phyloP scores from a whole-genome alignment of 495 filamentous ascomycete genomes.

The Apodospora peruviana region DNA sequence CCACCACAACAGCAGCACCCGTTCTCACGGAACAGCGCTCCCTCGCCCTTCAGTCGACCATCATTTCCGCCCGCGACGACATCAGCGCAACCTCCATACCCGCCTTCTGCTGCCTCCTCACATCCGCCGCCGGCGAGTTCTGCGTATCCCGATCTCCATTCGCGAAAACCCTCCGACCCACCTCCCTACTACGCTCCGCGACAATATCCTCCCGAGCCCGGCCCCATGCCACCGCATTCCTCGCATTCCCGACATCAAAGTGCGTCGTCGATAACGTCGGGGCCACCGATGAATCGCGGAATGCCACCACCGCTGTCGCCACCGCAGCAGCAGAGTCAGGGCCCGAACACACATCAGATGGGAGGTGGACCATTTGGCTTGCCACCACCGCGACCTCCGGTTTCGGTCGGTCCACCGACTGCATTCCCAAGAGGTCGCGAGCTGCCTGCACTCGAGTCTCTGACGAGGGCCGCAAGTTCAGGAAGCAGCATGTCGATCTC shows the following conservation, averaged over 20 bases:
- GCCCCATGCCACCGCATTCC: constrained; percentile 32
- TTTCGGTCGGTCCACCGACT: constrained; percentile 46
- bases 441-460: constrained; percentile 46
- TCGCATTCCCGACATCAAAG: constrained; percentile 50
- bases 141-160: constrained; percentile 41
- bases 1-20: constrained; percentile 32
- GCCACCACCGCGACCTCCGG: constrained; percentile 44
- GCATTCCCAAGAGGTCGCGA: constrained; percentile 48
- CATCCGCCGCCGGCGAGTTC: constrained; percentile 21
- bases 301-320: constrained; percentile 50
- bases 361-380: constrained; percentile 39
- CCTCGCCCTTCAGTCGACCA: constrained; percentile 29
- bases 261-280: constrained; percentile 44
- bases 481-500: constrained; percentile 94
- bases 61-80: constrained; percentile 22
- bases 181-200: constrained; percentile 38
- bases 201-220: constrained; percentile 41
- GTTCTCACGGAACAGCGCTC: constrained; percentile 30
- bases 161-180: constrained; percentile 46
- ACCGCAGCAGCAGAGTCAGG: constrained; percentile 39
- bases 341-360: constrained; percentile 34
- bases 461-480: constrained; percentile 36
- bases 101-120: constrained; percentile 10
- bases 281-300: constrained; percentile 36
- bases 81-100: constrained; percentile 24